Evolutionary conservation across 768 basidiomycete genomes (phyloP).

Genomic region (Suillus spraguei): DNA sequence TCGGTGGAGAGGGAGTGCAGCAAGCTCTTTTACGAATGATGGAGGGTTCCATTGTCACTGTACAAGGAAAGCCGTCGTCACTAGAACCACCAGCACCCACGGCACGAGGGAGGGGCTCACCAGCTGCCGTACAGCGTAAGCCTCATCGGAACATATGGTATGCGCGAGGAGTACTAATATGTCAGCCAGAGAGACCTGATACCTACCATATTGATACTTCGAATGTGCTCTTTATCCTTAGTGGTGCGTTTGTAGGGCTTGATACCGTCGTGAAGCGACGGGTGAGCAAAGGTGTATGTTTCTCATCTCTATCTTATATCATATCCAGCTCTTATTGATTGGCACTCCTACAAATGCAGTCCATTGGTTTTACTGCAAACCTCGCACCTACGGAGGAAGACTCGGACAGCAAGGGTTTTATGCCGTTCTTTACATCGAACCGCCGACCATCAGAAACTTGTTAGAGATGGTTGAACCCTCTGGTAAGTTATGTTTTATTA

Average conservation of each 20-base stretch:
- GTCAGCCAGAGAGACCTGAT: conserved; percentile 57
- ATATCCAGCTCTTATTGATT: conserved; percentile 7
- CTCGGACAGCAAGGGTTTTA: conserved; percentile 33
- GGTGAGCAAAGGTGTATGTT: conserved; percentile 80
- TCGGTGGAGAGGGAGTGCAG: conserved; percentile 96
- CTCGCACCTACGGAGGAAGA: conserved; percentile 44
- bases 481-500: conserved; percentile 42
- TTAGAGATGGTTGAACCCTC: conserved; percentile 73
- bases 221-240: conserved; percentile 92
- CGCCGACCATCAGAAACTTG: conserved; percentile 52
- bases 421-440: conserved; percentile 83
- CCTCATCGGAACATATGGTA: conserved; percentile 34
- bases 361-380: conserved; percentile 82
- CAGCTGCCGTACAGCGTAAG: conserved; percentile 22
- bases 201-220: conserved; percentile 81
- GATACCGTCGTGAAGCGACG: conserved; percentile 81
- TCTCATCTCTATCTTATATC: neutral
- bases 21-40: conserved; percentile 92
- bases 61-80: conserved; percentile 69
- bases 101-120: conserved; percentile 46
- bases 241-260: conserved; percentile 93
- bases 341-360: conserved; percentile 45
- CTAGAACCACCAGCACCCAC: conserved; percentile 51
- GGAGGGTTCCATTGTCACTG: conserved; percentile 86
- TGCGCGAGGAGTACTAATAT: neutral